phyloP scores from a whole-genome alignment of 805 yeast species.

The Ogataea ganodermae region DNA sequence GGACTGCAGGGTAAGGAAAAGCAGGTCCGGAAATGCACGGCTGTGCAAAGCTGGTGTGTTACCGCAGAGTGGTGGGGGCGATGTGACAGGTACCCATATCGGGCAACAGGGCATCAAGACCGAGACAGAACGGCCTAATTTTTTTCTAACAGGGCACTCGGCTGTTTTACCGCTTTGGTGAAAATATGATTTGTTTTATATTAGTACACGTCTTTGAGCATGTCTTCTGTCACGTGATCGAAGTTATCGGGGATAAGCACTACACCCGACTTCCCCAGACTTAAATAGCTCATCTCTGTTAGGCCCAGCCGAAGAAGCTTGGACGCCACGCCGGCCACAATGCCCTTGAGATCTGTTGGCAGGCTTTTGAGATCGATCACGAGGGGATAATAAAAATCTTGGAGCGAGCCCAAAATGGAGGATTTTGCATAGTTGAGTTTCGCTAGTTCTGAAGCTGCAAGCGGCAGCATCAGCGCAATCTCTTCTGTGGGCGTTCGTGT shows the following conservation, averaged over 20 bases:
- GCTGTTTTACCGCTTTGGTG: neutral
- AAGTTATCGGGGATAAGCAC: constrained; percentile 58
- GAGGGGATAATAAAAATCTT: constrained; percentile 59
- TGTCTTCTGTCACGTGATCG: constrained; percentile 17
- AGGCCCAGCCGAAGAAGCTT: constrained; percentile 39
- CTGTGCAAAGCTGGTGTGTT: neutral
- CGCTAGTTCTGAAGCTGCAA: constrained; percentile 38
- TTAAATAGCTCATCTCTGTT: constrained; percentile 57
- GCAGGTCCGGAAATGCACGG: neutral
- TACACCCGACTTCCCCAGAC: constrained; percentile 61
- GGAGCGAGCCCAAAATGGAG: constrained; percentile 56
- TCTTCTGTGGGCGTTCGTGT: constrained; percentile 55
- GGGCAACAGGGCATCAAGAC: neutral
- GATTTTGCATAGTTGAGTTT: constrained; percentile 42
- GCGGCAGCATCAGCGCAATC: constrained; percentile 50
- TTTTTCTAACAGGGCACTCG: neutral
- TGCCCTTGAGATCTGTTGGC: constrained; percentile 64
- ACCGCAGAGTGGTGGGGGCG: neutral
- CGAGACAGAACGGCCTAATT: neutral
- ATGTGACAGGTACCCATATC: too few species aligned
- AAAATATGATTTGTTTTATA: too few species aligned
- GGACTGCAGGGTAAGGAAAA: too few species aligned
- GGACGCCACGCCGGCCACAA: constrained; percentile 65
- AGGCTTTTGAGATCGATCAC: constrained; percentile 52
- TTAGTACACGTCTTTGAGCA: constrained; percentile 12